Conservation (phyloP, 352 stramenopile genomes). For the Phytophthora pisi region DNA sequence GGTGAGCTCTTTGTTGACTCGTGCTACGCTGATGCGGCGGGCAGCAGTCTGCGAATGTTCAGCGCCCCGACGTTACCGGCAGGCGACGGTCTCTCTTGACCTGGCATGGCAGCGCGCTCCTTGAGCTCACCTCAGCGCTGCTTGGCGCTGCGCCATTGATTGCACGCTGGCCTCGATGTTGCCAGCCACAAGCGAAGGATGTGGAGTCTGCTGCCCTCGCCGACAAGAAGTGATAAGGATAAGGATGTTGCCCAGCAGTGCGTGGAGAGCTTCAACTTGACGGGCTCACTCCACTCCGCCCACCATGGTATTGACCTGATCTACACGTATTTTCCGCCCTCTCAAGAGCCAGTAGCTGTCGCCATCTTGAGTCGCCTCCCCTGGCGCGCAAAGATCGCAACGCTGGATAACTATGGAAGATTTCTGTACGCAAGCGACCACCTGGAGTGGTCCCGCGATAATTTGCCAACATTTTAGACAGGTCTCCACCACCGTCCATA, state of each 20-base stretch:
- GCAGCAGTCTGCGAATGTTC: slow-evolving; percentile 20
- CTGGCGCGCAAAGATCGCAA: slow-evolving; percentile 18
- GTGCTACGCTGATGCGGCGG: slow-evolving; percentile 1
- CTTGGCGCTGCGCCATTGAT: neutral
- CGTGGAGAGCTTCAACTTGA: neutral
- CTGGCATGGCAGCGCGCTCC: neutral
- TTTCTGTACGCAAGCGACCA: slow-evolving; percentile 11
- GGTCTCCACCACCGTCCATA: neutral
- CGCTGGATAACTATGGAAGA: slow-evolving; percentile 10
- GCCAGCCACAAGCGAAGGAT: neutral
- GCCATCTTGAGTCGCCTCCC: slow-evolving; percentile 15
- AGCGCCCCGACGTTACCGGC: slow-evolving; percentile 22
- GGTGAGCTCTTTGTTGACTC: slow-evolving; percentile 1
- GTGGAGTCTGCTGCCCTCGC: neutral
- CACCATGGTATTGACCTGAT: slow-evolving; percentile 2
- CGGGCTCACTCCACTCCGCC: neutral
- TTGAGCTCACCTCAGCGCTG: neutral
- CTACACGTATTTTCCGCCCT: slow-evolving; percentile 3
- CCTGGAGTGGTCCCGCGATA: neutral
- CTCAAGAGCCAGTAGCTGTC: slow-evolving; percentile 19
- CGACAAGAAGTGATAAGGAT: slow-evolving; percentile 4
- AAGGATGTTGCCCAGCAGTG: neutral
- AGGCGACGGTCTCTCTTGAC: slow-evolving; percentile 14
- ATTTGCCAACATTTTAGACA: neutral
- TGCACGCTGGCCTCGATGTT: neutral